Evolutionary conservation across 495 filamentous ascomycete genomes (phyloP), one percentile per base, ranked within the genome.

Genomic region (Daldinia concentrica): DNA sequence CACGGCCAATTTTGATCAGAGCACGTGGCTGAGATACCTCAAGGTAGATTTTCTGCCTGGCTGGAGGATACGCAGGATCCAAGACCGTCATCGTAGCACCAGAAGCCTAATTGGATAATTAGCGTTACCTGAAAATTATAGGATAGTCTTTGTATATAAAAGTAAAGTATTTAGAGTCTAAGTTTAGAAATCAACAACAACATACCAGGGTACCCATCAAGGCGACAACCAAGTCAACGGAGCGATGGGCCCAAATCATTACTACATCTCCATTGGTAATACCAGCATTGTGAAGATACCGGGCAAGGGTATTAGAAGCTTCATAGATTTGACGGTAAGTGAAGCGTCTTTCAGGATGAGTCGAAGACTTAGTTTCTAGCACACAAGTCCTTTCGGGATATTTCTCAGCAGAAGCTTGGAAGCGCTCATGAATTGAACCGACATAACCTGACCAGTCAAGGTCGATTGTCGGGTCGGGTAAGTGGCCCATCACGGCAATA

Each of bases 301-400:
- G 91, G 8, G 91, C 91, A 4, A 98, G 82, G 11, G 88, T 84
- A 74, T 97, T 96, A 11, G 92, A 91, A 0, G 91, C 91, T 79
- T 97, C 90, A 76, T 94, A 88, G 67, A 99, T 97, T 74, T 97
- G 93, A 64, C 81, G 80, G 79, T 99, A 99, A 3, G 91, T 97
- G 76, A 97, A 98, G 30, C 84, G 78, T 56, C 94, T 84, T 66
- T 82, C 75, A 4, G 90, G 83, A 1, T 86, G 82, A 1, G 77
- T 85, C 24, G 81, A 84, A 5, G 88, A 89, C 45, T 86, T 86
- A 1, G 95, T 98, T 75, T 98, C 95, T 2, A 93, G 83, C 9
- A 98, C 92, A 72, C 94, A 97, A 26, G 89, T 82, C 71, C 90
- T 85, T 15, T 93, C 90, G 2, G 94, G 94, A 75, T 95, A 89